These are phyloP conservation scores for Zarea fungicola DNA, from an alignment of 2,329 filamentous ascomycete species.

Conservation along the genomic window DNA sequence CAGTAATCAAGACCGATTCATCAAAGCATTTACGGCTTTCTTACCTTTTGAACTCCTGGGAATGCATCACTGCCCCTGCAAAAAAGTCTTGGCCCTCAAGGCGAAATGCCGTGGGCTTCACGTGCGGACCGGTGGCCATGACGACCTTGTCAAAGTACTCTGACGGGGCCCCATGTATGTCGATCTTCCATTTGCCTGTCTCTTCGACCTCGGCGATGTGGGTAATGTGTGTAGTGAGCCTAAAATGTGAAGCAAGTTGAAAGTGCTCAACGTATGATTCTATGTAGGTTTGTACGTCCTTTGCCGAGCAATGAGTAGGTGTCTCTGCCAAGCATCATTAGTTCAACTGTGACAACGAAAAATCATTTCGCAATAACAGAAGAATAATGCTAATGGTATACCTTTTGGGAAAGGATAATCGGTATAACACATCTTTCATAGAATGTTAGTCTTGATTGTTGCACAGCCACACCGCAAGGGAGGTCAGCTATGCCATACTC, in stretches of 20 bases:
- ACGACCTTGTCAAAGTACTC: constrained; percentile 34
- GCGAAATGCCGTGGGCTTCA: constrained; percentile 28
- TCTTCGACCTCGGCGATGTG: constrained; percentile 19
- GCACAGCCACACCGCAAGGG: no score
- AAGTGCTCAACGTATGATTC: constrained; percentile 30
- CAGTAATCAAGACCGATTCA: no score
- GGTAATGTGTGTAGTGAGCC: constrained; percentile 21
- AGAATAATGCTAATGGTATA: no score
- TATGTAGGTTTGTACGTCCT: constrained; percentile 26
- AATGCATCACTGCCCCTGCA: constrained; percentile 34
- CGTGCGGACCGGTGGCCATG: constrained; percentile 30
- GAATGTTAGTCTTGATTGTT: no score
- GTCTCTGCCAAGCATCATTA: background rate
- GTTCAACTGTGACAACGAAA: no score
- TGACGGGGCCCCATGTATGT: constrained; percentile 21
- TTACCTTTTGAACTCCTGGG: constrained; percentile 29
- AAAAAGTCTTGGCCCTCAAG: constrained; percentile 34
- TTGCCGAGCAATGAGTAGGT: constrained; percentile 21
- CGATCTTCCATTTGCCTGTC: constrained; percentile 23
- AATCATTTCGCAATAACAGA: no score
- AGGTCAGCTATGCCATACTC: constrained; percentile 21
- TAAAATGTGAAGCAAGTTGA: constrained; percentile 20
- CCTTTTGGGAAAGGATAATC: constrained; percentile 29
- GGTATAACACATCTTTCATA: constrained; percentile 29
- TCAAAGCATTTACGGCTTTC: no score